Base-by-base conservation (phyloP, 2,329 filamentous ascomycete species). In the Botrytis galanthina region DNA sequence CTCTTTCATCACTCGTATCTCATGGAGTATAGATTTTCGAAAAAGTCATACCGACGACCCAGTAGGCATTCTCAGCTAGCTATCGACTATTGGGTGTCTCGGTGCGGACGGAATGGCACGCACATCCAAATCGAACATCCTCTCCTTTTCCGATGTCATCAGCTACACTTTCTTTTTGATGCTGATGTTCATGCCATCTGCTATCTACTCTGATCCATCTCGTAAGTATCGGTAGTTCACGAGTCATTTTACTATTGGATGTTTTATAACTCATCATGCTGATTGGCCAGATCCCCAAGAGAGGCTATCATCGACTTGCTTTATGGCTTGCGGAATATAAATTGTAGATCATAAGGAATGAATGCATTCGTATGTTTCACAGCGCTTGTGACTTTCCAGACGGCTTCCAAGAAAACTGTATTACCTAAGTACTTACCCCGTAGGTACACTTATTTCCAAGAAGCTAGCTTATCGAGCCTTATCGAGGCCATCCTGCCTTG, bases 321-420 rank as follows among this genome's bases (percentile, higher is more conserved):
- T 51, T 57, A 29, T 57, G 51, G 51, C 51, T 29, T 18, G n/a
- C 51, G n/a, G 51, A 57, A 29, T 18, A 18, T 32, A 14, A 67
- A 37, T 51, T 2, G 14, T 16, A 51, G 63, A 67, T 67, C 63
- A 66, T 35, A n/a, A 66, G 63, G 63, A 66, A 66, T 37, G 44
- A 48, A 67, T 37, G 44, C 63, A 51, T 12, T 37, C 29, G 44
- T 46, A 46, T 71, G 69, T 71, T 71, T 71, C 69, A 71, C 69
- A 46, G 46, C 57, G 32, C 32, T 71, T 71, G 57, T 71, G 69
- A 71, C 69, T 71, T 20, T 4, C n/a, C 9, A n/a, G 26, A n/a
- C 22, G 12, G 22, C 60, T 62, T 62, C 60, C 37, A 62, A 62
- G 60, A 62, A 61, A 37, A 8, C 22, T 20, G 12, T 26, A 16